Evolutionary conservation across 495 filamentous ascomycete species (phyloP).

Genomic region (Talaromyces stipitatus): DNA sequence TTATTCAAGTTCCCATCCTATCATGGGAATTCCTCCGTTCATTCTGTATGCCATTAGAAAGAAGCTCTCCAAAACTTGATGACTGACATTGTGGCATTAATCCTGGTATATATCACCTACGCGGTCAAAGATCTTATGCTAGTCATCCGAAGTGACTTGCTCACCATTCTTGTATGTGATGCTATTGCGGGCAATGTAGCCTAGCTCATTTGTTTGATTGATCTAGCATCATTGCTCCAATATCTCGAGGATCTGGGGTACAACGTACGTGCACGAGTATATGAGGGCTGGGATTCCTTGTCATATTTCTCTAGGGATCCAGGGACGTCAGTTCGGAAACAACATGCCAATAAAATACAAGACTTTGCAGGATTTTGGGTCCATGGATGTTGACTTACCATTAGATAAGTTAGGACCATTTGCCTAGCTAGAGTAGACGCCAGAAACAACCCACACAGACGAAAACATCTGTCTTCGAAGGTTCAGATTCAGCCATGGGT

Average conservation of each 20-base stretch:
- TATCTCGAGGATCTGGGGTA: not conserved
- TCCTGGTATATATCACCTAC: not conserved
- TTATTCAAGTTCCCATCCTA: not conserved
- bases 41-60: not conserved
- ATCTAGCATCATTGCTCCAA: not conserved
- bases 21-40: not conserved
- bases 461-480: not conserved
- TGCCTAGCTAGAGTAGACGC: not conserved
- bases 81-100: not conserved
- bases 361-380: not conserved
- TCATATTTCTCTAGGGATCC: not conserved
- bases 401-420: not conserved
- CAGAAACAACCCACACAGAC: not conserved
- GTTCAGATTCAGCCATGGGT: not conserved
- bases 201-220: not conserved
- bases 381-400: not conserved
- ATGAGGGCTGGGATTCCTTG: not conserved
- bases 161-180: not conserved
- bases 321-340: not conserved
- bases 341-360: not conserved
- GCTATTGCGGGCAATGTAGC: not conserved
- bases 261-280: not conserved
- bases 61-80: not conserved
- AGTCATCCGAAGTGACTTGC: not conserved
- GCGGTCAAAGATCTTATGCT: not conserved